Evolutionary conservation across 495 filamentous ascomycete species (phyloP).

Genomic region (Bacidia gigantensis): DNA sequence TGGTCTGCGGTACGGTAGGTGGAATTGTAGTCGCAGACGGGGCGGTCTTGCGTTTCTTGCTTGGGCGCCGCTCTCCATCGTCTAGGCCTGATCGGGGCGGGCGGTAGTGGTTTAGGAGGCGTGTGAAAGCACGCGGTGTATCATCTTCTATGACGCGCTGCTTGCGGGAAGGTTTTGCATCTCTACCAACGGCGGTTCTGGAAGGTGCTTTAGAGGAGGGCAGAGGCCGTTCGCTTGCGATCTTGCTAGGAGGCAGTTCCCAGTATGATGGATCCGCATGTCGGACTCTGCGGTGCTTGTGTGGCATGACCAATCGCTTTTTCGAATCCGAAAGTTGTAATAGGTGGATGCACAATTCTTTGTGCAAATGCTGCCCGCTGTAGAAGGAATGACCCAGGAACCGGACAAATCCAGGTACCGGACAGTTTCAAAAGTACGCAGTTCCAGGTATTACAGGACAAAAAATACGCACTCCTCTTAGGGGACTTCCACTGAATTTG

Average conservation of each 20-base stretch:
- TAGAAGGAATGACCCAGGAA: too few species aligned
- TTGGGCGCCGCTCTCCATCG: constrained; percentile 34
- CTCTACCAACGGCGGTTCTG: constrained; percentile 18
- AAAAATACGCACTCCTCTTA: too few species aligned
- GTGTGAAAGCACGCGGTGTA: constrained; percentile 71
- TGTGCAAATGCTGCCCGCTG: too few species aligned
- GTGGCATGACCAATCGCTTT: constrained; percentile 46
- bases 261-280: constrained; percentile 32
- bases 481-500: too few species aligned
- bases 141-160: constrained; percentile 49
- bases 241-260: constrained; percentile 58
- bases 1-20: constrained; percentile 1
- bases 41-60: constrained; percentile 18
- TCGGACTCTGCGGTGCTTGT: constrained; percentile 61
- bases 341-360: too few species aligned
- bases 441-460: too few species aligned
- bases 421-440: too few species aligned
- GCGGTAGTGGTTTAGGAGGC: constrained; percentile 57
- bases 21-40: not conserved
- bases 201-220: constrained; percentile 30
- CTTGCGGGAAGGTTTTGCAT: constrained; percentile 34
- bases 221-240: constrained; percentile 44
- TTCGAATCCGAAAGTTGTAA: too few species aligned
- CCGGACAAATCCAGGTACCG: too few species aligned
- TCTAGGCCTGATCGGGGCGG: constrained; percentile 49